A percentile compares a stretch with the other conserved stretches of the same genome.
Conservation (phyloP, 2,329 filamentous ascomycete genomes). For the Lasiodiplodia hormozganensis region DNA sequence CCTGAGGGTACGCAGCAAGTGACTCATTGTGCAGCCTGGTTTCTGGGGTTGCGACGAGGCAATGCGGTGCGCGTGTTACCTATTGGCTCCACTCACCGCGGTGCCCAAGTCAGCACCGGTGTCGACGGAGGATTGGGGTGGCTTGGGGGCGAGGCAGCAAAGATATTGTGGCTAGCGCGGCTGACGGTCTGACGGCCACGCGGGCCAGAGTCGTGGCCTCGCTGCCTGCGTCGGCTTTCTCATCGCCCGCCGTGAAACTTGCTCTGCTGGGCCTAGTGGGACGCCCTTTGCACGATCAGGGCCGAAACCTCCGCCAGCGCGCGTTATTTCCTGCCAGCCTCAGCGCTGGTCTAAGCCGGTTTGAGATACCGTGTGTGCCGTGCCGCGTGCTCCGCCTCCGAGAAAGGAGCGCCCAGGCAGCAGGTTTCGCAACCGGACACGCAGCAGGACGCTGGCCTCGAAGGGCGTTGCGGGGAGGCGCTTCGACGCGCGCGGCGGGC, state of each 20-base stretch:
- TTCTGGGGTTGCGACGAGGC: neutral
- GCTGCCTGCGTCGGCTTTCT: neutral
- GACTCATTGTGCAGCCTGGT: slow-evolving; percentile 18
- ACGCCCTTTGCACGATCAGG: slow-evolving; percentile 14
- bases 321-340: slow-evolving; percentile 7
- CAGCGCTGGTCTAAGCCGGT: neutral
- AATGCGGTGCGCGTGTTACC: slow-evolving; percentile 18
- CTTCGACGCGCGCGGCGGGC: neutral
- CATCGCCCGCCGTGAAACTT: neutral
- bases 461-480: neutral
- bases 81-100: neutral
- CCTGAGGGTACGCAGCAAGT: slow-evolving; percentile 1
- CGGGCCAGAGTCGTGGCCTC: slow-evolving; percentile 1
- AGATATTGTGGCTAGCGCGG: slow-evolving; percentile 2
- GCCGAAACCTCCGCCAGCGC: slow-evolving; percentile 2
- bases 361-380: slow-evolving; percentile 12
- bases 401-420: neutral
- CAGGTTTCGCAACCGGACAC: neutral
- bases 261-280: neutral
- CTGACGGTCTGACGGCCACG: neutral
- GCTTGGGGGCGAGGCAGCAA: slow-evolving; percentile 1
- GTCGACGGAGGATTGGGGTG: slow-evolving; percentile 3
- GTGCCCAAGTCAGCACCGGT: slow-evolving; percentile 6
- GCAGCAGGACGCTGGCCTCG: neutral
- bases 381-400: slow-evolving; percentile 29